Base-by-base conservation (phyloP, 78 protist genomes). In the Dictyostelium capitatum region DNA sequence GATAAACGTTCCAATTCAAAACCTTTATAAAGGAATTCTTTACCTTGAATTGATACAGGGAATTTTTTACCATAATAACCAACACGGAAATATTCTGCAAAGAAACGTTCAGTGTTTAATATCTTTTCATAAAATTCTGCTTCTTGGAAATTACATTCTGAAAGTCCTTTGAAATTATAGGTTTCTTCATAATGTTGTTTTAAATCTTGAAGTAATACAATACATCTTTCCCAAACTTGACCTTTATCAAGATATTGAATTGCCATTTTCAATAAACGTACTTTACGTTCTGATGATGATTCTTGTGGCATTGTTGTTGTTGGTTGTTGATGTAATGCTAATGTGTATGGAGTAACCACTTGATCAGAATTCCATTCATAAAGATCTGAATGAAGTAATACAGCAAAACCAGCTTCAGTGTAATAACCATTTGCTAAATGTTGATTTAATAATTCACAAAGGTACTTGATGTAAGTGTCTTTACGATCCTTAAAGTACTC, bases 1-100 rank as follows among this genome's bases (percentile, higher is more conserved):
- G 96, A 50, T 46, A 96, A 75, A 59, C 92, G 79, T 30, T 96
- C 97, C 48, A 80, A 64, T 80, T 96, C 96, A 28, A 59, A 65
- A 14, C 96, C 96, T 20, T 77, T 82, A 41, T 91, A 96, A 53
- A 96, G 70, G 73, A 89, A 96, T 89, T 96, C 97, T 59, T 92
- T 79, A 46, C 94, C 90, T 72, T 89, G 82, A 48, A 91, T 79
- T 7, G 67, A 67, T 6, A 57, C 56, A 1, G 96, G 96, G 95
- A 96, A 96, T 6, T 92, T 91, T 14, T 53, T 74, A 23, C 97
- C 97, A 54, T 87, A 96, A 89, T 91, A 96, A 48, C 96, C 97
- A 4, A 96, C 97, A 32, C 97, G 74, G 69, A 96, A 96, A 80
- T 91, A 96, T n/a, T 89, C 89, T 4, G 91, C 12, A 47, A 62